phyloP scores from a whole-genome alignment of 768 basidiomycete genomes.

The Podaxis sp. region DNA sequence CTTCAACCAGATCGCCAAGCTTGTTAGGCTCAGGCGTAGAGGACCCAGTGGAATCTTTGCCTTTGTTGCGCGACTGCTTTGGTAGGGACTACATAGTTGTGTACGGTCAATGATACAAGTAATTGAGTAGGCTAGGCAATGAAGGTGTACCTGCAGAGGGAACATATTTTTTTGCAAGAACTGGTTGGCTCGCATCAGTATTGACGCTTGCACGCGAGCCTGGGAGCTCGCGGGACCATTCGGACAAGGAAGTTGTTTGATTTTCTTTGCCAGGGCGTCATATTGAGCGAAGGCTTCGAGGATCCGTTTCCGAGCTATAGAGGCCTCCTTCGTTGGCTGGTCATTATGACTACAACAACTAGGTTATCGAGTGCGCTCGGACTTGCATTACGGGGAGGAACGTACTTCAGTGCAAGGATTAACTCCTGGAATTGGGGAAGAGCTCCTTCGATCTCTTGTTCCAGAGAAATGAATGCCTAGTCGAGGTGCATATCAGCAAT shows the following conservation, averaged over 20 bases:
- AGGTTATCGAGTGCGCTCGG: background rate
- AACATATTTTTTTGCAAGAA: conserved; percentile 93
- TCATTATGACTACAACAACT: conserved; percentile 29
- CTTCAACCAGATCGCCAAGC: conserved; percentile 14
- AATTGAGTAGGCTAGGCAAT: background rate
- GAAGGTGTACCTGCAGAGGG: conserved; percentile 59
- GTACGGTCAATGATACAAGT: background rate
- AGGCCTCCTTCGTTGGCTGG: conserved; percentile 64
- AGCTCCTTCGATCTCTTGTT: conserved; percentile 85
- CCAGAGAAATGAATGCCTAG: conserved; percentile 67
- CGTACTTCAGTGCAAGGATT: conserved; percentile 63
- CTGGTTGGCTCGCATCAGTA: conserved; percentile 67
- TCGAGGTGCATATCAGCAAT: background rate
- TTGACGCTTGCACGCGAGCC: conserved; percentile 79
- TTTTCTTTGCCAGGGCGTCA: conserved; percentile 83
- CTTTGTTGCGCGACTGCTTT: conserved; percentile 35
- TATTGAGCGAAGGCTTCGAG: conserved; percentile 85
- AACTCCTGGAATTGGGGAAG: conserved; percentile 90
- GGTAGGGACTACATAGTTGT: conserved; percentile 37
- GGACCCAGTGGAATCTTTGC: conserved; percentile 10
- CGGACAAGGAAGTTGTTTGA: conserved; percentile 65
- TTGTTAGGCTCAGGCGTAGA: conserved; percentile 11
- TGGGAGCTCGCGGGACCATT: conserved; percentile 66
- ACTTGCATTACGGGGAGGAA: background rate
- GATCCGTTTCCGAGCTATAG: conserved; percentile 70